These are phyloP conservation scores for Phialophora expanda DNA, from an alignment of 2,329 filamentous ascomycete genomes.

Conservation along the genomic window DNA sequence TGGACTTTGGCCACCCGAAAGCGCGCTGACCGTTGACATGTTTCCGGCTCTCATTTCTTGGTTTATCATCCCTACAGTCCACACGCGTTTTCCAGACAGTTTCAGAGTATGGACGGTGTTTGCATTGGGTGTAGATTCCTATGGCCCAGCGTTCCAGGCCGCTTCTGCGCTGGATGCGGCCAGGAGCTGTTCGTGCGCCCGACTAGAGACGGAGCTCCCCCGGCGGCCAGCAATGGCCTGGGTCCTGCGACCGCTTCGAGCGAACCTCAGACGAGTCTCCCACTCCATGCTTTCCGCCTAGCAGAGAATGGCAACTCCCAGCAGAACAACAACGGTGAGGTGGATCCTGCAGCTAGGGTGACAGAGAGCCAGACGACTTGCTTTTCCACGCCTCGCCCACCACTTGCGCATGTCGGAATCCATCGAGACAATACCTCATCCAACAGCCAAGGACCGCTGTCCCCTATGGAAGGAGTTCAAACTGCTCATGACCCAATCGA, in stretches of 20 bases:
- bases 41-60: not conserved
- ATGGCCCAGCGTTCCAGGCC: not conserved
- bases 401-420: not conserved
- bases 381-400: not conserved
- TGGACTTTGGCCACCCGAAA: not conserved
- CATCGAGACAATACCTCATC: not conserved
- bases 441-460: too few species aligned
- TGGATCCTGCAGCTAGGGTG: not conserved
- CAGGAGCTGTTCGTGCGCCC: not conserved
- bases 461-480: not conserved
- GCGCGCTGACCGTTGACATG: not conserved
- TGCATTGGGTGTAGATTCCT: not conserved
- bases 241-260: not conserved
- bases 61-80: not conserved
- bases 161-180: slow-evolving; percentile 2
- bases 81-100: not conserved
- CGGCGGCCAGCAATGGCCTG: not conserved
- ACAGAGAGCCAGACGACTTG: not conserved
- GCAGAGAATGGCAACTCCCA: not conserved
- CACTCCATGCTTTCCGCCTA: not conserved
- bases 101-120: not conserved
- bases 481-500: not conserved
- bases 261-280: not conserved
- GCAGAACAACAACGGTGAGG: not conserved
- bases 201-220: not conserved